Percentiles rank a stretch among this genome's conserved stretches.
These are phyloP conservation scores for Xylaria scruposa DNA, from an alignment of 495 filamentous ascomycete genomes.

Conservation along the genomic window DNA sequence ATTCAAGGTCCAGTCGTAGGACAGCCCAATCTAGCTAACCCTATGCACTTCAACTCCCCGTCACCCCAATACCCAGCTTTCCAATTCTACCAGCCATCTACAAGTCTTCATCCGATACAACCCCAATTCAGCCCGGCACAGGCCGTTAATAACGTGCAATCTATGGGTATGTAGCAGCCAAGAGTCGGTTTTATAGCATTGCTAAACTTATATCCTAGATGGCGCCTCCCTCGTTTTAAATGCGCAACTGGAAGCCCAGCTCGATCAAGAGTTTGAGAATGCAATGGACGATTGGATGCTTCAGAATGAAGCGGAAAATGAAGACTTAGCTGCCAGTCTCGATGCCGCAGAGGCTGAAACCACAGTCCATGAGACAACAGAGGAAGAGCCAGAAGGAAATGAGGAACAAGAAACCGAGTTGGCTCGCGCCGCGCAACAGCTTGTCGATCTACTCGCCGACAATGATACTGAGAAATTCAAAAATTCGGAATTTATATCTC, in stretches of 20 bases:
- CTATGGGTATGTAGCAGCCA: conserved; percentile 10
- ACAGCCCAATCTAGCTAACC: not conserved
- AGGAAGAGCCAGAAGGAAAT: conserved; percentile 8
- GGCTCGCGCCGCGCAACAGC: conserved; percentile 46
- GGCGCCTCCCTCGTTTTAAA: not conserved
- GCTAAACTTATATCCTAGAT: not conserved
- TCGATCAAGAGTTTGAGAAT: conserved; percentile 17
- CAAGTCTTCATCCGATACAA: not conserved
- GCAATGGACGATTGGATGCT: conserved; percentile 27
- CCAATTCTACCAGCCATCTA: not conserved
- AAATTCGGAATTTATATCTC: conserved; percentile 49
- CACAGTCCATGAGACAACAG: not conserved
- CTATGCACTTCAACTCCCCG: not conserved
- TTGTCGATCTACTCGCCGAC: conserved; percentile 46
- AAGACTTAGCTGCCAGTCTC: not conserved
- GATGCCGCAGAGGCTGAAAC: conserved; percentile 9
- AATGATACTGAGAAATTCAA: conserved; percentile 52
- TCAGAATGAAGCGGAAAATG: conserved; percentile 13
- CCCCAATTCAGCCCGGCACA: not conserved
- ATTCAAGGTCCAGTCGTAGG: not conserved
- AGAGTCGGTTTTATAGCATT: not conserved
- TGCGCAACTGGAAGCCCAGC: conserved; percentile 2
- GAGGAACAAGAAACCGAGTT: conserved; percentile 41
- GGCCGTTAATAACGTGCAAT: not conserved
- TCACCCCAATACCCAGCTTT: not conserved